Percentiles rank a stretch among this genome's conserved stretches.
phyloP scores from a whole-genome alignment of 2,329 filamentous ascomycete genomes.

The Pseudogymnoascus sp. region DNA sequence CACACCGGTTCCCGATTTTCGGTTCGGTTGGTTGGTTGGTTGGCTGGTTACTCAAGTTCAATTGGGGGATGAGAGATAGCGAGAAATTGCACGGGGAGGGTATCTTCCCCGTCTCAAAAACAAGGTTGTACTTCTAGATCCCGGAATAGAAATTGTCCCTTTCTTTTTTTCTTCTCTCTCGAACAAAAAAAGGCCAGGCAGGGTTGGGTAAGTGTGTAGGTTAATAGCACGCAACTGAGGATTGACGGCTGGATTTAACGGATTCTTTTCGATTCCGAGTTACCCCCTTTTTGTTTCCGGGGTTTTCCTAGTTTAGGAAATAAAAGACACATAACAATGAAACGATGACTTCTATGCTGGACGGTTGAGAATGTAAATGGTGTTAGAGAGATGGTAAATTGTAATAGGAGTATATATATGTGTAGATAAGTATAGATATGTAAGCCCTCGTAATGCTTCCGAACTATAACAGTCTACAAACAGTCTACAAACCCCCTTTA shows the following conservation, averaged over 20 bases:
- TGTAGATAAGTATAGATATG: background rate
- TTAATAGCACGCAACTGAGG: background rate
- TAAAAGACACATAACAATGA: slow-evolving; percentile 1
- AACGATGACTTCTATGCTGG: background rate
- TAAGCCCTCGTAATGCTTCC: background rate
- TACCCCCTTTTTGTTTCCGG: background rate
- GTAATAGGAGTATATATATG: background rate
- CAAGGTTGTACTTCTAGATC: slow-evolving; percentile 5
- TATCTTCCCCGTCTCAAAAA: background rate
- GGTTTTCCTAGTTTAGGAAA: background rate
- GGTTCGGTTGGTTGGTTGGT: background rate
- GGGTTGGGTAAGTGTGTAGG: background rate
- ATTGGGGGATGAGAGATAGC: background rate
- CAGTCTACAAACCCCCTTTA: background rate
- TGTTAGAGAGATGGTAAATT: background rate
- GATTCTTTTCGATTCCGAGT: background rate
- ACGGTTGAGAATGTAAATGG: too few species aligned
- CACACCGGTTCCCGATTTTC: background rate
- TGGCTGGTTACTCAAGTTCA: background rate
- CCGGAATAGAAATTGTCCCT: background rate
- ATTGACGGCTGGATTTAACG: background rate
- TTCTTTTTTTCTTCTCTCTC: background rate
- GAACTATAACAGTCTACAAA: background rate
- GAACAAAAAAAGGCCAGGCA: background rate
- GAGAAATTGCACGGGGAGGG: background rate